Evolutionary conservation across 106 monocot genomes (phyloP), one percentile per base, ranked within the genome.

Genomic region (Ottelia alismoides): DNA sequence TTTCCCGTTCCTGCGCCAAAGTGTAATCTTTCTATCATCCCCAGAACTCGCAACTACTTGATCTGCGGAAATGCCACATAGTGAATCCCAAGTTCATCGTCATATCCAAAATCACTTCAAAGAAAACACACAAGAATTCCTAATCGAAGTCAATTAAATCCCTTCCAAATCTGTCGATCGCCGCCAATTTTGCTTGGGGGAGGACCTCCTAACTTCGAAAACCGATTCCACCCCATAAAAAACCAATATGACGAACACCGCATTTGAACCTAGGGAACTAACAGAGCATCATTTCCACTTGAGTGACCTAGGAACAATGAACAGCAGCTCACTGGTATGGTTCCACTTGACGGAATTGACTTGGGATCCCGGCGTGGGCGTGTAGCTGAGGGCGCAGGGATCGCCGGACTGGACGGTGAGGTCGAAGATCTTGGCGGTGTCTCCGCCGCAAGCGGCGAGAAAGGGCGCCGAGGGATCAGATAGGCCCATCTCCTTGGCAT

Each of bases 381-480:
- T 43, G 67, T 96, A 96, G 69, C 78, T 85, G 20, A 85, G 68
- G 16, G 61, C 53, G 69, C 88, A 96, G 12, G 94, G 88, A 58
- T 96, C 88, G 46, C 82, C 94, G 27, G 81, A 74, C 29, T 78
- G 79, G 22, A 69, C 70, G 5, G 69, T 74, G 30, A 82, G 72
- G 60, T 96, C 94, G 66, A 89, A 89, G 17, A 96, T 56, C 79
- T 96, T 96, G 60, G 89, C 94, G 20, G 94, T 85, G 72, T 83
- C 88, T 17, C 94, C 94, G 22, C 81, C 94, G 56, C 94, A 85
- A 30, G 88, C 74, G 23, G 85, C 88, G 49, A 96, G 57, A 32
- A 88, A 53, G 44, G 78, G 70, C 27, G 78, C 61, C 51, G 76
- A 70, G n/a, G n/a, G n/a, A n/a, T 81, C 81, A 49, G 76, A 67